Evolutionary conservation across 148 eudicot species (phyloP).

Genomic region (Cornus florida): DNA sequence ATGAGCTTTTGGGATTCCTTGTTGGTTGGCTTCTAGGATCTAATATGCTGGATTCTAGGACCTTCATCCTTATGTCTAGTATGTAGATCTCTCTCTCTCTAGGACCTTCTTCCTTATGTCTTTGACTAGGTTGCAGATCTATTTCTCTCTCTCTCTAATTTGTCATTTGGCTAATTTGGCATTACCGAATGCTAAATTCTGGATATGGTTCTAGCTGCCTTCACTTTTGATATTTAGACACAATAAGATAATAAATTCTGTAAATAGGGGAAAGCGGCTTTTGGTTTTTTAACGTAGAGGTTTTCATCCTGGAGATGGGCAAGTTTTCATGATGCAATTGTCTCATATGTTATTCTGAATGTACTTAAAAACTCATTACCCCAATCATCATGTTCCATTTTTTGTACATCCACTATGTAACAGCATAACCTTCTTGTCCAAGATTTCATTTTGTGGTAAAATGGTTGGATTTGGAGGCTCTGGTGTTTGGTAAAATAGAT

Average conservation of each 20-base stretch:
- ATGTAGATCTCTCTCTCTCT: background rate
- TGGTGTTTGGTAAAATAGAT: too few species aligned
- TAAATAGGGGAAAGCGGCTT: background rate
- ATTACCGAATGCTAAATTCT: background rate
- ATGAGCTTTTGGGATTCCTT: background rate
- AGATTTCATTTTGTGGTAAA: slow-evolving; percentile 3
- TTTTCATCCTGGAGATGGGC: background rate
- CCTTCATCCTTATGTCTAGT: background rate
- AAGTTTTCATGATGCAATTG: background rate
- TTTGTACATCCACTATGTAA: background rate
- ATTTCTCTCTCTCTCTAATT: background rate
- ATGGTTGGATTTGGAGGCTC: background rate
- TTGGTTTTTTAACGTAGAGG: background rate
- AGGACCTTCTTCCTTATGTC: background rate
- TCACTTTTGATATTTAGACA: background rate
- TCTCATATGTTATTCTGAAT: background rate
- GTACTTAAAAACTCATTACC: background rate
- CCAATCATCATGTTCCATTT: background rate
- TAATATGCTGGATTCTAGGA: too few species aligned
- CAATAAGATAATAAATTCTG: background rate
- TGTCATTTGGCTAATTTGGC: background rate
- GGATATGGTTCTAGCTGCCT: background rate
- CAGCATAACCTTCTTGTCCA: background rate
- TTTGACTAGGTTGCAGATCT: background rate
- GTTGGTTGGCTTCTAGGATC: background rate